These are phyloP conservation scores for Suillus alpinus DNA, from an alignment of 768 basidiomycete genomes.

Conservation along the genomic window DNA sequence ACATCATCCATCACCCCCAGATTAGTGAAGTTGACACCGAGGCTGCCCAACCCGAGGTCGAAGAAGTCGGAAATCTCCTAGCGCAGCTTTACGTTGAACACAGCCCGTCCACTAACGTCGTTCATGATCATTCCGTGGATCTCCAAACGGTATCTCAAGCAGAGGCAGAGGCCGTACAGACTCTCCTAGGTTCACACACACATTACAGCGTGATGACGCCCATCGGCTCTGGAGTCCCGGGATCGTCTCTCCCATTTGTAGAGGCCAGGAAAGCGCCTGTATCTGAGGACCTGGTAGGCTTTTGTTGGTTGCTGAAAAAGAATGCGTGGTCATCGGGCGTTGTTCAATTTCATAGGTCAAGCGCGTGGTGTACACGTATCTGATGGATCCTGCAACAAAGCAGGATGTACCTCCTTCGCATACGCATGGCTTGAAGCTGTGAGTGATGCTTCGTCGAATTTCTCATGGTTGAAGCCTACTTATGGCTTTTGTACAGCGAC, in stretches of 20 bases:
- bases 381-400: background rate
- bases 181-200: background rate
- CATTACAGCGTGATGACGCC: background rate
- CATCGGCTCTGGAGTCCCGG: background rate
- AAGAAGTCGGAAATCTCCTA: background rate
- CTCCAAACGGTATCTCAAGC: background rate
- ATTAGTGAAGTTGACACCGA: too few relatives aligned
- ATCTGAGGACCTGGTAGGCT: background rate
- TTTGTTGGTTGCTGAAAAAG: background rate
- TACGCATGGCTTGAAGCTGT: background rate
- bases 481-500: constrained; percentile 25
- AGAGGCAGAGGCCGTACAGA: background rate
- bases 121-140: background rate
- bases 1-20: background rate
- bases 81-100: background rate
- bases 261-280: background rate
- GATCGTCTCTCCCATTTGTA: background rate
- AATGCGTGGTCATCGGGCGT: background rate
- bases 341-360: background rate
- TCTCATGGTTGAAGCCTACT: background rate
- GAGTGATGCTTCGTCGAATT: background rate
- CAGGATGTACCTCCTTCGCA: background rate
- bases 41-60: background rate
- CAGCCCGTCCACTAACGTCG: background rate
- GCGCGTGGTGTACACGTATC: background rate